Percentiles rank a stretch among this genome's conserved stretches.
These are phyloP conservation scores for Triticum aestivum DNA, from an alignment of 176 grass and related monocot genomes.

Conservation along the genomic window IWGSC_CS_RefSeq_v2.1 NC_057813.1:670335069-670335568, in stretches of 20 bases:
- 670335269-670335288: no score
- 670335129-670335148: background rate
- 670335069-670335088: no score
- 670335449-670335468: background rate
- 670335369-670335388: background rate
- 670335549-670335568: background rate
- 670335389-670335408: background rate
- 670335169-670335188: no score
- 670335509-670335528: background rate
- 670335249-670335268: no score
- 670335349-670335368: background rate
- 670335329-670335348: no score
- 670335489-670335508: background rate
- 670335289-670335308: no score
- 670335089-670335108: background rate
- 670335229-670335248: no score
- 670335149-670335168: background rate
- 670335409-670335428: background rate
- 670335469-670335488: background rate
- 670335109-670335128: background rate
- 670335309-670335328: no score
- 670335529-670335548: background rate
- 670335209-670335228: no score
- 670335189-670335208: no score
- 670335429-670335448: background rate